Conservation (phyloP, 352 stramenopile species). For the Peronospora destructor region DNA sequence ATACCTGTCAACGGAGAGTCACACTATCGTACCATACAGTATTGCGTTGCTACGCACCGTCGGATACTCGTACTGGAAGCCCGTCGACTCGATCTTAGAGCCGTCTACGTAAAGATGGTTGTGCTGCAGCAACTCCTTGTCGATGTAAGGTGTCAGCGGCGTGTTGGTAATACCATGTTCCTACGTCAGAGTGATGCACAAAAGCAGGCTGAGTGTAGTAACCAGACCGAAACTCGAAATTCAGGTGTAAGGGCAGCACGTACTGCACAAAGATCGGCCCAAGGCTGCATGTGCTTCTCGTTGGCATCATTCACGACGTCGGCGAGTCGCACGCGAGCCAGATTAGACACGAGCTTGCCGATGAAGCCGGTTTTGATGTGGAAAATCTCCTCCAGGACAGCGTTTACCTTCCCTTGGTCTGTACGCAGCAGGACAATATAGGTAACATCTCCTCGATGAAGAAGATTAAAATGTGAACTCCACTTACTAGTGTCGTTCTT, state of each 20-base stretch:
- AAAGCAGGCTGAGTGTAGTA: background rate
- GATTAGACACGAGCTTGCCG: slow-evolving; percentile 78
- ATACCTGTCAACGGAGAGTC: background rate
- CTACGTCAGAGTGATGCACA: slow-evolving; percentile 28
- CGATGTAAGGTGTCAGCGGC: slow-evolving; percentile 81
- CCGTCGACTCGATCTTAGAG: slow-evolving; percentile 68
- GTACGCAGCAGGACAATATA: background rate
- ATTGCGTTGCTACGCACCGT: slow-evolving; percentile 28
- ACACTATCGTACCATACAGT: background rate
- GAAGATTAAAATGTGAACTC: background rate
- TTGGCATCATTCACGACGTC: slow-evolving; percentile 87
- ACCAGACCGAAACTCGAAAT: background rate
- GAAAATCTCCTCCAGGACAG: slow-evolving; percentile 69
- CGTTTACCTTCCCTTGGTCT: slow-evolving; percentile 80
- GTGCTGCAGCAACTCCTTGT: slow-evolving; percentile 81
- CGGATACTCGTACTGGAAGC: slow-evolving; percentile 72
- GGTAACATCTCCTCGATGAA: background rate
- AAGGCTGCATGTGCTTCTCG: slow-evolving; percentile 86
- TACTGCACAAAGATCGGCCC: slow-evolving; percentile 74
- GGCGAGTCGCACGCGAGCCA: slow-evolving; percentile 63
- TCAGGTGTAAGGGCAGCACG: slow-evolving; percentile 4
- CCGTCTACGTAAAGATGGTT: slow-evolving; percentile 77
- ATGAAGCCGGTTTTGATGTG: slow-evolving; percentile 81
- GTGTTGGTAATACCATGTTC: slow-evolving; percentile 77
- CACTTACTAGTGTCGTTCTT: slow-evolving; percentile 80